phyloP scores from a whole-genome alignment of 2,329 filamentous ascomycete genomes.

The Fonsecaea erecta region DNA sequence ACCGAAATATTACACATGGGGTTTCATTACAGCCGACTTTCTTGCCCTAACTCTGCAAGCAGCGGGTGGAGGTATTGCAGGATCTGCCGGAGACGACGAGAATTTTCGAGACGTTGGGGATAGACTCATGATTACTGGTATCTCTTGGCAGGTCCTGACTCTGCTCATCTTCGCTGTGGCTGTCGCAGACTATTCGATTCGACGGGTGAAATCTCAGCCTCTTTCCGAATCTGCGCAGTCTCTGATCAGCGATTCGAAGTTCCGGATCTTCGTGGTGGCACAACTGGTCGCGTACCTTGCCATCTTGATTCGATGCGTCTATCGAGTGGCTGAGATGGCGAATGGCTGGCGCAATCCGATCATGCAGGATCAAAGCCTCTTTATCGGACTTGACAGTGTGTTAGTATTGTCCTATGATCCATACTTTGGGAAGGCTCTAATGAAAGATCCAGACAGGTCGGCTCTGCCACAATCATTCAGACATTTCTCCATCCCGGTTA shows the following conservation, averaged over 20 bases:
- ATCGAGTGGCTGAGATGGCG: constrained; percentile 56
- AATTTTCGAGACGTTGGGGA: constrained; percentile 55
- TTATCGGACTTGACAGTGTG: constrained; percentile 57
- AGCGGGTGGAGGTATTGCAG: constrained; percentile 60
- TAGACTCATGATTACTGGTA: constrained; percentile 63
- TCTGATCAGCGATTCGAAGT: constrained; percentile 24
- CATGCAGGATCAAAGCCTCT: constrained; percentile 55
- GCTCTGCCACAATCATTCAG: constrained; percentile 24
- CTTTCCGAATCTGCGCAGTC: constrained; percentile 18
- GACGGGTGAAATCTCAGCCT: constrained; percentile 18
- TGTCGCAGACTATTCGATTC: constrained; percentile 15
- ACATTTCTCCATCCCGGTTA: constrained; percentile 32
- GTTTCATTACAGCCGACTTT: constrained; percentile 65
- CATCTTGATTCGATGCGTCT: constrained; percentile 55
- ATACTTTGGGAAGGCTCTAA: neutral
- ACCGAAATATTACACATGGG: constrained; percentile 59
- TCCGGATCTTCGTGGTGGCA: constrained; percentile 29
- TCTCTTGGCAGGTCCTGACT: constrained; percentile 61
- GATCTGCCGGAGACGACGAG: constrained; percentile 48
- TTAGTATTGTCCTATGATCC: constrained; percentile 12
- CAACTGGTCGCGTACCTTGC: constrained; percentile 43
- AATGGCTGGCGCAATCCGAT: constrained; percentile 53
- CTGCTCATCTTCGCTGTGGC: constrained; percentile 43
- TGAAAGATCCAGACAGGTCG: constrained; percentile 11
- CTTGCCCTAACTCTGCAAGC: constrained; percentile 64